Conservation (phyloP, 176 grass and related monocot genomes). For the Aegilops bicornis region DNA sequence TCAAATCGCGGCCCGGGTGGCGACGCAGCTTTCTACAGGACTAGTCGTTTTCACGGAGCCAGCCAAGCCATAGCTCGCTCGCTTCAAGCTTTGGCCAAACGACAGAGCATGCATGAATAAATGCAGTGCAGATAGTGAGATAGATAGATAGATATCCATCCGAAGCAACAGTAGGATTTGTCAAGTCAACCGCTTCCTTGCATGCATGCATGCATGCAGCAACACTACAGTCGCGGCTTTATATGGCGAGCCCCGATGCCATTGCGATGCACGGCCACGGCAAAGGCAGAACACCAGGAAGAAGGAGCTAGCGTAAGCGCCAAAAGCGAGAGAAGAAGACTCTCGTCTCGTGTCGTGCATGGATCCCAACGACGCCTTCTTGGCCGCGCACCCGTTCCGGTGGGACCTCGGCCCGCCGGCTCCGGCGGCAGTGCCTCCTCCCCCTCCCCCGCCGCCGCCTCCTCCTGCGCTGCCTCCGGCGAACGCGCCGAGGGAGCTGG, state of each 20-base stretch:
- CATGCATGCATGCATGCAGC: not conserved
- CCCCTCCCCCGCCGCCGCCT: not conserved
- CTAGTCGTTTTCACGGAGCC: constrained; percentile 44
- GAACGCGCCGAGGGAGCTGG: constrained; percentile 46
- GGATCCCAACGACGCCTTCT: constrained; percentile 59
- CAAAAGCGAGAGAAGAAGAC: not conserved
- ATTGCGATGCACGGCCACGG: not conserved
- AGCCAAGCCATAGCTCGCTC: constrained; percentile 19
- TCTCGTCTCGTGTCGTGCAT: not conserved
- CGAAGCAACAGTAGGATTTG: constrained; percentile 18
- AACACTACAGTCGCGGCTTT: constrained; percentile 29
- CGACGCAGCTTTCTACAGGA: constrained; percentile 52
- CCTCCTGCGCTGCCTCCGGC: not conserved
- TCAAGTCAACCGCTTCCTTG: constrained; percentile 37
- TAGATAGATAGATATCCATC: not conserved
- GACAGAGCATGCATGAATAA: not conserved
- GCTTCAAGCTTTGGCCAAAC: not conserved
- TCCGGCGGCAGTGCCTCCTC: not conserved
- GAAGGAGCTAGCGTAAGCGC: not conserved
- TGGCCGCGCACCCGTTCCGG: constrained; percentile 62
- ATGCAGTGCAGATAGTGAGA: not conserved
- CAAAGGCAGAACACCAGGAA: not conserved
- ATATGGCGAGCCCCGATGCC: constrained; percentile 14
- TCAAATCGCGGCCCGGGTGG: constrained; percentile 33
- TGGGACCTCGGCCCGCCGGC: constrained; percentile 57